These are phyloP conservation scores for Chrysanthemum seticuspe DNA, from an alignment of 129 eudicot genomes.

Conservation along the genomic window DNA sequence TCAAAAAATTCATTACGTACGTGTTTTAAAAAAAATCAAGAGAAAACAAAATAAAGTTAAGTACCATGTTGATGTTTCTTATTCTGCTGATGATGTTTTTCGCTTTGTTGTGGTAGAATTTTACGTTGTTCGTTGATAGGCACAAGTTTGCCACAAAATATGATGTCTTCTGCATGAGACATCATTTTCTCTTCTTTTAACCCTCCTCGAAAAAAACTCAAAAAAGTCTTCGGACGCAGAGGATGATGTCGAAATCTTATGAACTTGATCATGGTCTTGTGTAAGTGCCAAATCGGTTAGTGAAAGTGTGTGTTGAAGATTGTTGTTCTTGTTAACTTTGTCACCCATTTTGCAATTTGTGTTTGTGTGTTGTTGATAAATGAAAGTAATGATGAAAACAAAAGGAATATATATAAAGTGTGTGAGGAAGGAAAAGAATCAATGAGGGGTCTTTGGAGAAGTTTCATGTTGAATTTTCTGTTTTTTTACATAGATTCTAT, in stretches of 20 bases:
- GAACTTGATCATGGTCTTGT: constrained; percentile 26
- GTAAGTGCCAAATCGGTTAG: constrained; percentile 53
- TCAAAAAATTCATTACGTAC: too few relatives aligned
- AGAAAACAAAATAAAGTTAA: background rate
- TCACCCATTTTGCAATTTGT: constrained; percentile 29
- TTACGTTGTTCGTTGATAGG: constrained; percentile 39
- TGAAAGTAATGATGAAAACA: background rate
- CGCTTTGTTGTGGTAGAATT: background rate
- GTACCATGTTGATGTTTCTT: constrained; percentile 8
- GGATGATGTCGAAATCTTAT: constrained; percentile 13
- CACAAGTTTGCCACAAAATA: constrained; percentile 60
- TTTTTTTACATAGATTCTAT: background rate
- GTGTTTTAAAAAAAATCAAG: background rate
- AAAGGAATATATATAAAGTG: constrained; percentile 20
- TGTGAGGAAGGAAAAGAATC: constrained; percentile 5
- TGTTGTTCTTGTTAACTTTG: constrained; percentile 10
- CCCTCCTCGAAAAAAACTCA: constrained; percentile 45
- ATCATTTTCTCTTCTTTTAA: constrained; percentile 25
- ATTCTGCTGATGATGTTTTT: background rate
- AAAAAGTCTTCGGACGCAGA: constrained; percentile 41
- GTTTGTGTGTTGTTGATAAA: constrained; percentile 19
- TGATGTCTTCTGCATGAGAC: constrained; percentile 80
- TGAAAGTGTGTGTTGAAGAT: constrained; percentile 42
- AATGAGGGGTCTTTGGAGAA: constrained; percentile 3
- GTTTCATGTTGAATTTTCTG: background rate